Evolutionary conservation across 2,329 filamentous ascomycete genomes (phyloP).

Genomic region (Aspergillus neotritici): DNA sequence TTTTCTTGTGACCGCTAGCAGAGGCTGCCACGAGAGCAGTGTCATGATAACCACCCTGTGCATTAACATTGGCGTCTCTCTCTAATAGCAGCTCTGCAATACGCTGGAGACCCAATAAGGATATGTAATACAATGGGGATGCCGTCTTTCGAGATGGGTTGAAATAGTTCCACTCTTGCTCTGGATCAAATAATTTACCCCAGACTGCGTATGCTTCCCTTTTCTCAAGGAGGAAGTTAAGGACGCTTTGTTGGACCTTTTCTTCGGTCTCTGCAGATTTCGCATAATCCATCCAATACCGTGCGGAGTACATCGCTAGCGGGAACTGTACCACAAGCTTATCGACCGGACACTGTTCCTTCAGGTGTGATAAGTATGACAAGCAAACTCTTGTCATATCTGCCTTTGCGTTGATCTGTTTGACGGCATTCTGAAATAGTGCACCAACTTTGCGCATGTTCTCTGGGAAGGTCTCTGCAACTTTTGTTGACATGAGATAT

Average conservation of each 20-base stretch:
- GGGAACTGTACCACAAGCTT: conserved; percentile 6
- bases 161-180: not conserved
- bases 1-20: conserved; percentile 2
- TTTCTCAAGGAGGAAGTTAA: conserved; percentile 9
- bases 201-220: conserved; percentile 6
- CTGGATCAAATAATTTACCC: conserved; percentile 2
- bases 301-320: conserved; percentile 11
- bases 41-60: conserved; percentile 2
- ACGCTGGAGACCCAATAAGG: conserved; percentile 5
- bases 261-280: conserved; percentile 4
- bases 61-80: conserved; percentile 10
- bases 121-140: conserved; percentile 11
- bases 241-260: conserved; percentile 7
- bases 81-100: conserved; percentile 7
- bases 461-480: not conserved
- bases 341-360: not conserved
- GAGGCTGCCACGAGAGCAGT: conserved; percentile 11
- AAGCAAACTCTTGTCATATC: conserved; percentile 8
- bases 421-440: not conserved
- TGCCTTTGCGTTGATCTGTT: conserved; percentile 2
- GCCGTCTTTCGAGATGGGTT: not conserved
- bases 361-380: conserved; percentile 11
- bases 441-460: not conserved
- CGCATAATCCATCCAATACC: conserved; percentile 14
- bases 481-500: conserved; percentile 13